Evolutionary conservation across 352 stramenopile genomes (phyloP), one percentile per base, ranked within the genome.

Genomic region (Globisporangium nunn): DNA sequence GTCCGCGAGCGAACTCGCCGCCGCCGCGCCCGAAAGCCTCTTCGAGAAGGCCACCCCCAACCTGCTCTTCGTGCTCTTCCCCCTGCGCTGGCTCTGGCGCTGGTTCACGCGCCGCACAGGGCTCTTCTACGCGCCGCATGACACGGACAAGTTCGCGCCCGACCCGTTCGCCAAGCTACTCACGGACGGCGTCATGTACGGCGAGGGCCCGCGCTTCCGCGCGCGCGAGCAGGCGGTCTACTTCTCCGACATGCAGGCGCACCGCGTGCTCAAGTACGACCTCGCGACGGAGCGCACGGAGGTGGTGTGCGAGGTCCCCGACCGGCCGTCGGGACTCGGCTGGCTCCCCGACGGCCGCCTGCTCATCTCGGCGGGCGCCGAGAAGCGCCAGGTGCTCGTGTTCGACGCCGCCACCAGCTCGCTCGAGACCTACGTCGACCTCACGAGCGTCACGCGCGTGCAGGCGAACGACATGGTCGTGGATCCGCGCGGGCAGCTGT

Each of bases 381-480:
- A 81, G 50, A 76, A 72, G 45, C 71, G 59, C 0, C 66, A 68
- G 18, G 63, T 88, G 31, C 56, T 90, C 18, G 54, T 68, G 10
- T 66, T 83, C 6, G 67, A 83, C 61, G 56, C 72, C 17, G 35
- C 47, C 11, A 59, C 64, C 14, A 62, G 67, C n/a, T 56, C 67
- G 3, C 64, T 67, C 1, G 50, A 74, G 4, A 14, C 67, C 11
- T 90, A 86, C 55, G 78, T 71, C 8, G 72, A 90, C 43, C 43
- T 88, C 6, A 70, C 74, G 43, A 54, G 59, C 23, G 67, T 87
- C 23, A 85, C 77, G 6, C 62, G 61, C n/a, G 68, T 70, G 35
- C 75, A 78, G 12, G 66, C 63, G 40, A 90, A 87, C 58, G 80
- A 86, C 59, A 78, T 87, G 64, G 80, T 87, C 3, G 72, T 90